A percentile compares a stretch with the other conserved stretches of the same genome.
phyloP scores from a whole-genome alignment of 1,284 basidiomycete species.

The Phylloboletellus chloephorus region DNA sequence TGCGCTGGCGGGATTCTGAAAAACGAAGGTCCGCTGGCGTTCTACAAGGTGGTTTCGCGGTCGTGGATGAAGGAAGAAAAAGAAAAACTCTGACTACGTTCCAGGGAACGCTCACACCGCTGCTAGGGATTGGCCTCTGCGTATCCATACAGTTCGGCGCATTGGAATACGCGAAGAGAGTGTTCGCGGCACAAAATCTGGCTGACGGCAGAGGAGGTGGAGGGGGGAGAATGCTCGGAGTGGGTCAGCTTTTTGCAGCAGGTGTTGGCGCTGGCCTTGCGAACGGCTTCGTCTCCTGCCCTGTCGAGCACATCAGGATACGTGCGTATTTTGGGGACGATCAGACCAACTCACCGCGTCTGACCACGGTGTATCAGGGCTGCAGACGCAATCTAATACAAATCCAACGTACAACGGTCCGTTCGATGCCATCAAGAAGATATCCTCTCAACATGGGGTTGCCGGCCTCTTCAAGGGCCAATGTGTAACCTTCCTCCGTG shows the following conservation, averaged over 20 bases:
- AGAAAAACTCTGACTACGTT: constrained; percentile 3
- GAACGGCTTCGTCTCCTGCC: constrained; percentile 90
- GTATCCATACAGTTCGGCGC: constrained; percentile 97
- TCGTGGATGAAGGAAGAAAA: neutral
- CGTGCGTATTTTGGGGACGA: constrained; percentile 48
- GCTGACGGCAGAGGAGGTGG: constrained; percentile 52
- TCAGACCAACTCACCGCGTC: constrained; percentile 2
- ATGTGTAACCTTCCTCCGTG: constrained; percentile 82
- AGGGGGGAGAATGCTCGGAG: constrained; percentile 52
- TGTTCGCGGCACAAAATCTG: constrained; percentile 62
- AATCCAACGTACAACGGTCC: constrained; percentile 79
- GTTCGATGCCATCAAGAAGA: constrained; percentile 80
- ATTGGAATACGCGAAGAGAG: constrained; percentile 86
- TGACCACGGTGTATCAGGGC: constrained; percentile 48
- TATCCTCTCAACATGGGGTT: constrained; percentile 70
- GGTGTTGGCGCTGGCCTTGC: constrained; percentile 86
- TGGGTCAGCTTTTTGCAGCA: constrained; percentile 67
- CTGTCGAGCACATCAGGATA: constrained; percentile 97
- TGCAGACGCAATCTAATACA: constrained; percentile 81
- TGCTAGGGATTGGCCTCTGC: constrained; percentile 91
- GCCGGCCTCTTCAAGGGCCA: constrained; percentile 90
- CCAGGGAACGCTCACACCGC: constrained; percentile 88
- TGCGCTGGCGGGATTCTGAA: constrained; percentile 85
- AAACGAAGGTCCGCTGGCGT: constrained; percentile 89
- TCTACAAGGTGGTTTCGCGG: constrained; percentile 76